A percentile compares a stretch with the other conserved stretches of the same genome.
Conservation (phyloP, 345 rosid species). For the Litchi chinensis region DNA sequence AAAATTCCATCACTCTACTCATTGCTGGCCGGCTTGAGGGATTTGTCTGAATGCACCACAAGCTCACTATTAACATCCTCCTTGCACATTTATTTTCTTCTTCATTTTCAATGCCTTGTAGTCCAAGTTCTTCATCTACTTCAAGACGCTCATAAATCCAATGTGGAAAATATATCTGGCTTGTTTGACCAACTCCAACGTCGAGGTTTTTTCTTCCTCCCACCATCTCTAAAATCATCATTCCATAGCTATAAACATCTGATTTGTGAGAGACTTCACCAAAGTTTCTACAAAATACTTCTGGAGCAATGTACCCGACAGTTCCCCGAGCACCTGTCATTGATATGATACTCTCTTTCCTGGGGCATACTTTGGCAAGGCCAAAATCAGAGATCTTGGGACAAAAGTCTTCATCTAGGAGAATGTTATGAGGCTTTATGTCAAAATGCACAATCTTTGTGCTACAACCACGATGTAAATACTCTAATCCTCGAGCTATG, state of each 20-base stretch:
- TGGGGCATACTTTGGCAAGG: not conserved
- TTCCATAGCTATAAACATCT: not conserved
- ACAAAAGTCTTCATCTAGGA: not conserved
- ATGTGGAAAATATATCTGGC: not conserved
- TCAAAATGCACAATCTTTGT: not conserved
- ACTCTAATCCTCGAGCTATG: constrained; percentile 1
- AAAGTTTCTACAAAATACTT: not conserved
- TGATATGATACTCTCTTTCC: not conserved
- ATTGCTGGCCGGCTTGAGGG: not conserved
- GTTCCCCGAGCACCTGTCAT: not conserved
- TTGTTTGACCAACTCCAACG: not conserved
- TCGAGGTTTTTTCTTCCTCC: not conserved
- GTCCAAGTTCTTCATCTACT: not conserved
- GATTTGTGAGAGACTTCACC: not conserved
- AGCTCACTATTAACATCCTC: constrained; percentile 2
- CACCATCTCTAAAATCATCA: not conserved
- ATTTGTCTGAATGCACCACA: not conserved
- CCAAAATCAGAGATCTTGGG: not conserved
- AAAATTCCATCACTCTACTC: not conserved
- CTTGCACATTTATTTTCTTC: not conserved
- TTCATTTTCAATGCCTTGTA: not conserved
- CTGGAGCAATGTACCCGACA: not conserved
- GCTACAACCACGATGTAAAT: not conserved
- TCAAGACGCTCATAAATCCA: not conserved
- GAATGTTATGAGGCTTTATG: not conserved